Percentiles rank a stretch among this genome's conserved stretches.
Evolutionary conservation across 371 early-diverging fungal species (phyloP).

Genomic region (Lichtheimia hyalospora): DNA sequence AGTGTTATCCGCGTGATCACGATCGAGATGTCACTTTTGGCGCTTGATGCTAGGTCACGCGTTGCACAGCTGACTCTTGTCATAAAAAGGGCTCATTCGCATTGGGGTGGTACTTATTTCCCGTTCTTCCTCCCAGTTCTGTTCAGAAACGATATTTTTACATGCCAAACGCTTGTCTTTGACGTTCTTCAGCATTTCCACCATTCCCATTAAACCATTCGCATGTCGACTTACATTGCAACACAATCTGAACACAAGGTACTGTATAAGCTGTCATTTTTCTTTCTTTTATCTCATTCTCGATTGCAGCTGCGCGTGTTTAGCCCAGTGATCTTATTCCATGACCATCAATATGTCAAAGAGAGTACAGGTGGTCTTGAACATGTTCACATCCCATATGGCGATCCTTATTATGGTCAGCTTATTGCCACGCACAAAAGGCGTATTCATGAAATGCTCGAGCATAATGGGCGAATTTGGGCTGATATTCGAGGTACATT

Average conservation of each 20-base stretch:
- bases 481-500: slow-evolving; percentile 27
- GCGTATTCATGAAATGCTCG: slow-evolving; percentile 32
- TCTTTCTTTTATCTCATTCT: too few relatives aligned
- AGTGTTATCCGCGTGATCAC: not conserved
- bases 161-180: not conserved
- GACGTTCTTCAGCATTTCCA: not conserved
- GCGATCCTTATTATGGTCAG: slow-evolving; percentile 31
- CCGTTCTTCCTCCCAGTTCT: not conserved
- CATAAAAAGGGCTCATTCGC: slow-evolving; percentile 11
- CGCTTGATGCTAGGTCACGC: slow-evolving; percentile 13
- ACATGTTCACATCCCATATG: slow-evolving; percentile 33
- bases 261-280: not conserved
- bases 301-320: slow-evolving; percentile 23
- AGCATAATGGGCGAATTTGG: slow-evolving; percentile 35
- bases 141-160: not conserved
- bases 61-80: slow-evolving; percentile 17
- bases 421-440: slow-evolving; percentile 30
- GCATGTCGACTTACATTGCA: not conserved
- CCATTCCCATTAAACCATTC: not conserved
- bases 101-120: not conserved
- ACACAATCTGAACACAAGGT: not conserved
- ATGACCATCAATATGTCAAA: slow-evolving; percentile 36
- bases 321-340: slow-evolving; percentile 40
- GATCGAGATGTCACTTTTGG: slow-evolving; percentile 14
- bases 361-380: slow-evolving; percentile 25